Evolutionary conservation across 306 rosid genomes (phyloP).

Genomic region (Acacia melanoxylon): DNA sequence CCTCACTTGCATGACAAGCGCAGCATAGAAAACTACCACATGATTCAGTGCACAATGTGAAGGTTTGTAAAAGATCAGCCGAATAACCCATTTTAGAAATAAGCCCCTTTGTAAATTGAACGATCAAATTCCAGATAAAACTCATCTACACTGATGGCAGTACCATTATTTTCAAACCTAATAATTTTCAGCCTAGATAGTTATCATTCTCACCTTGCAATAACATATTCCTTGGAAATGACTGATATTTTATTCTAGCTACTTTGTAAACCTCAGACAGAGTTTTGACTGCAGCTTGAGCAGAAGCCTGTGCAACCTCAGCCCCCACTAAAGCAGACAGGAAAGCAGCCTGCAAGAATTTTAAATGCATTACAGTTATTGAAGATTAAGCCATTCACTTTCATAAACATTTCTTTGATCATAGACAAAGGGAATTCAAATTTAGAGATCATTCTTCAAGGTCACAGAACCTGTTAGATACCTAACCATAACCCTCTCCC

Average conservation of each 20-base stretch:
- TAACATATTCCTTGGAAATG: conserved; percentile 37
- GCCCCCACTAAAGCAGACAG: conserved; percentile 84
- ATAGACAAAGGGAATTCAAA: neutral
- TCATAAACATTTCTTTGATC: neutral
- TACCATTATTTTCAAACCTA: conserved; percentile 17
- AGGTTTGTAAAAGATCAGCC: neutral
- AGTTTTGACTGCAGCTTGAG: conserved; percentile 70
- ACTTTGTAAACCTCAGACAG: conserved; percentile 54
- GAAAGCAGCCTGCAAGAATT: conserved; percentile 72
- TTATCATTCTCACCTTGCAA: conserved; percentile 48
- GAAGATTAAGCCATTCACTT: neutral
- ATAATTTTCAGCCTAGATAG: neutral
- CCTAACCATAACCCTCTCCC: neutral
- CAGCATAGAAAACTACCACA: conserved; percentile 6
- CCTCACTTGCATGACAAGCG: neutral
- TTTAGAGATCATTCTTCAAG: conserved; percentile 17
- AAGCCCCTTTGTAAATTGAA: neutral
- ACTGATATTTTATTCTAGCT: conserved; percentile 37
- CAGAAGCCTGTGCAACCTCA: conserved; percentile 75
- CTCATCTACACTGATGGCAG: neutral
- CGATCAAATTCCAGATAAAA: conserved; percentile 19
- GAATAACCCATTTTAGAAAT: conserved; percentile 11
- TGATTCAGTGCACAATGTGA: neutral
- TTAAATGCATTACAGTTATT: conserved; percentile 17
- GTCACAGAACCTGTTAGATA: neutral